Evolutionary conservation across 768 basidiomycete genomes (phyloP), one percentile per base, ranked within the genome.

Genomic region (Sutorius australiensis): DNA sequence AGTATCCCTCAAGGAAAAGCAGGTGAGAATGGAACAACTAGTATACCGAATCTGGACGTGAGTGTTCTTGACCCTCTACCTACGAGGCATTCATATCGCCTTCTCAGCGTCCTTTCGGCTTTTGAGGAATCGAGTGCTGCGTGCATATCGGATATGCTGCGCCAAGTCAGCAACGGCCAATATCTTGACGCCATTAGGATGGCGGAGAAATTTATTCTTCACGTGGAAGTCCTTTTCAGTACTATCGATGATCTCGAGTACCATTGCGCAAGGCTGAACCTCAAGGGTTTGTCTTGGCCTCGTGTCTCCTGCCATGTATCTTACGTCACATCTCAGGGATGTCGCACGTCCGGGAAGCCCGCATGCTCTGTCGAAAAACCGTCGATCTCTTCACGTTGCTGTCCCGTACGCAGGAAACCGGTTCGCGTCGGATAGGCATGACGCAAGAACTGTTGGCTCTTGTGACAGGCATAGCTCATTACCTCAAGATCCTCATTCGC

Each of bases 121-220:
- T 99, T 98, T 59, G 97, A 99, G 70, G 97, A 99, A 73, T 95
- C 92, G n/a, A 94, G 92, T 61, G 97, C 97, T 21, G 95, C 95
- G 8, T 95, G 95, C 73, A 99, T 99, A 60, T 97, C 94, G 27
- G 97, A 98, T 69, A 99, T 99, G 95, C 76, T 99, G 52, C 79
- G 93, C 57, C 92, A 95, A 67, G 97, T 99, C 72, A 98, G 95
- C 79, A 93, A 89, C 61, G 91, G 92, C 10, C 87, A 95, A 64
- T 95, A 98, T 71, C 79, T 97, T 51, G 95, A 98, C 62, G 95
- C 95, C 46, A 94, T 99, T 64, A 82, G 92, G 59, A 92, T 98
- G 90, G 95, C 97, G 12, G 97, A 99, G 73, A 92, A 89, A 75
- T 99, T 99, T 66, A 98, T 98, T 61, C 77, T 98, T 17, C 95